Evolutionary conservation across 805 yeast species (phyloP).

Genomic region (Sugiyamaella qingdaonensis): DNA sequence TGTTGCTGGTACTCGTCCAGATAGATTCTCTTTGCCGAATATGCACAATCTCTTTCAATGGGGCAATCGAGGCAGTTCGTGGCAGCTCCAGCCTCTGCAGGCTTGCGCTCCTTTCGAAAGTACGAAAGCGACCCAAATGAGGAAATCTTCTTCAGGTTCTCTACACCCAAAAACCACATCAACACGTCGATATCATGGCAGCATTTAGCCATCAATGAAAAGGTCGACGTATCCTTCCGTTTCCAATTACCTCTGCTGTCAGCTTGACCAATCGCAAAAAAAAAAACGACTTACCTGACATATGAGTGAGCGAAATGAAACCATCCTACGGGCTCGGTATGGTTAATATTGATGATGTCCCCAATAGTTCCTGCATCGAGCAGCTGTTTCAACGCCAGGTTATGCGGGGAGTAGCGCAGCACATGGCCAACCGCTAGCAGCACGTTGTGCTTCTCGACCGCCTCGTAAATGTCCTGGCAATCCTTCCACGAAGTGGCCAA

Average conservation of each 20-base stretch:
- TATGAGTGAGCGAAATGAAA: constrained; percentile 28
- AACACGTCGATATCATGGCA: constrained; percentile 28
- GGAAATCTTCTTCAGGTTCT: constrained; percentile 19
- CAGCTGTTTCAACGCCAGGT: constrained; percentile 20
- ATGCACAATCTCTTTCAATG: constrained; percentile 20
- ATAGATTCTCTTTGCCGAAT: constrained; percentile 23
- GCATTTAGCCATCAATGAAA: constrained; percentile 27
- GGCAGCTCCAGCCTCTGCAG: constrained; percentile 21
- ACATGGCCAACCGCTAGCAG: constrained; percentile 28
- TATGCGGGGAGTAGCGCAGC: constrained; percentile 27
- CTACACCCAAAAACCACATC: constrained; percentile 24
- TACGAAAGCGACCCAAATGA: constrained; percentile 24
- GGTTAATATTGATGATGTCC: constrained; percentile 24
- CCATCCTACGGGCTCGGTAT: constrained; percentile 29
- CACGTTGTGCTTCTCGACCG: constrained; percentile 21
- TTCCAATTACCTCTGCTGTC: constrained; percentile 23
- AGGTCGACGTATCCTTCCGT: constrained; percentile 20
- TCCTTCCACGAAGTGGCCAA: constrained; percentile 25
- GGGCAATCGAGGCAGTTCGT: constrained; percentile 21
- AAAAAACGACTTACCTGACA: constrained; percentile 14
- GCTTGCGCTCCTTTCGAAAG: constrained; percentile 23
- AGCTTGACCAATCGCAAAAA: too few relatives aligned
- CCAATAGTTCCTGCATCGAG: constrained; percentile 23
- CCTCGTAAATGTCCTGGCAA: constrained; percentile 21
- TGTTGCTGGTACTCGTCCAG: constrained; percentile 15